phyloP scores from a whole-genome alignment of 106 monocot genomes.

The Acorus gramineus region DNA sequence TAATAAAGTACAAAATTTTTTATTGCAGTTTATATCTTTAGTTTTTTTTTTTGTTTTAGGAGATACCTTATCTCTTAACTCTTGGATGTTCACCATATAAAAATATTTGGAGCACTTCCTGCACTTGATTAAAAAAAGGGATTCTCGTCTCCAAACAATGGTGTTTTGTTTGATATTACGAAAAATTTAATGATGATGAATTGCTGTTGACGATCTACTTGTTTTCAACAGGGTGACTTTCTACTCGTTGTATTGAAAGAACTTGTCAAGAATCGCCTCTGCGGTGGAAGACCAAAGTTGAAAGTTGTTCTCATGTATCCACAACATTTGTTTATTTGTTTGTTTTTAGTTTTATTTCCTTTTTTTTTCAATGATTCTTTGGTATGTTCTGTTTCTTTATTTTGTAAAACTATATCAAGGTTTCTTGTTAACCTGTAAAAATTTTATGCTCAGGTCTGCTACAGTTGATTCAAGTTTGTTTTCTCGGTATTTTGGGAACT shows the following conservation, averaged over 20 bases:
- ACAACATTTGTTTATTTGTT: neutral
- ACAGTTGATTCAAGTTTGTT: slow-evolving; percentile 83
- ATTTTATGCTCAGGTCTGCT: slow-evolving; percentile 64
- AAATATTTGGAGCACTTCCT: no score
- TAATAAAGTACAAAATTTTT: no score
- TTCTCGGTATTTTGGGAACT: slow-evolving; percentile 72
- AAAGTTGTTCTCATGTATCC: slow-evolving; percentile 97
- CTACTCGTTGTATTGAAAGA: slow-evolving; percentile 79
- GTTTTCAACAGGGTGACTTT: slow-evolving; percentile 78
- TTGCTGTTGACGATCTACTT: no score
- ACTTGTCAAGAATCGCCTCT: slow-evolving; percentile 51
- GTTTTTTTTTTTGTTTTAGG: no score
- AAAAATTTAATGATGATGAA: no score
- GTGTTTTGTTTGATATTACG: no score
- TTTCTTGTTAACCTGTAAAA: slow-evolving; percentile 5
- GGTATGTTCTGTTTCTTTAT: neutral
- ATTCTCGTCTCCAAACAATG: no score
- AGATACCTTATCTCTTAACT: no score
- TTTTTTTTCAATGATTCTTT: neutral
- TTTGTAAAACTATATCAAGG: neutral
- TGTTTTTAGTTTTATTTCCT: neutral
- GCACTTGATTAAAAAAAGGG: no score
- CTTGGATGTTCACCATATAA: no score
- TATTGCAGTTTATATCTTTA: no score
- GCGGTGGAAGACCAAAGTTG: slow-evolving; percentile 34